Percentiles rank a stretch among this genome's conserved stretches.
Evolutionary conservation across 768 basidiomycete species (phyloP).

Genomic region (Kwoniella dendrophila): DNA sequence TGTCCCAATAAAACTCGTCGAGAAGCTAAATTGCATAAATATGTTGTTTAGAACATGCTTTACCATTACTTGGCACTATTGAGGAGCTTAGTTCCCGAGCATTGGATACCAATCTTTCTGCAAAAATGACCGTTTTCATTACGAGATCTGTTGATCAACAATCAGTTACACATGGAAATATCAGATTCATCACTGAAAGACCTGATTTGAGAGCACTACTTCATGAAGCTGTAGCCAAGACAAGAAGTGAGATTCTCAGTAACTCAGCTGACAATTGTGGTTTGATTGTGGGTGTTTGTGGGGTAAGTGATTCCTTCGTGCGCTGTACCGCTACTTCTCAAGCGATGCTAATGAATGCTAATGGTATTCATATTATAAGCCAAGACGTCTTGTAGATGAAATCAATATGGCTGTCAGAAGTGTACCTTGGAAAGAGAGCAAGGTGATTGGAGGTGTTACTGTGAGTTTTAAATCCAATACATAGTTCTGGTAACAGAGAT

Average conservation of each 20-base stretch:
- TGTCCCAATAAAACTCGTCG: background rate
- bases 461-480: background rate
- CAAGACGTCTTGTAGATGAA: conserved; percentile 7
- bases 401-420: conserved; percentile 4
- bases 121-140: conserved; percentile 8
- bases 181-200: conserved; percentile 10
- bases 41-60: background rate
- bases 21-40: background rate
- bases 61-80: background rate
- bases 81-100: conserved; percentile 10
- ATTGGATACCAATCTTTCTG: background rate
- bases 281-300: conserved; percentile 14
- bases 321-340: background rate
- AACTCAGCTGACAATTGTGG: conserved; percentile 1
- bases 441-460: conserved; percentile 10
- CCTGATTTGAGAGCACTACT: conserved; percentile 10
- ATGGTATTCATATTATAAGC: background rate
- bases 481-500: background rate
- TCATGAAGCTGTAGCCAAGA: background rate
- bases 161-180: background rate
- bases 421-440: conserved; percentile 14
- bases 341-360: background rate
- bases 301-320: conserved; percentile 4
- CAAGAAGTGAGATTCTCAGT: conserved; percentile 7
- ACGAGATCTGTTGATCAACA: background rate